Percentiles rank a stretch among this genome's conserved stretches.
phyloP scores from a whole-genome alignment of 1,284 basidiomycete species.

The Ceratobasidium sp. region DNA sequence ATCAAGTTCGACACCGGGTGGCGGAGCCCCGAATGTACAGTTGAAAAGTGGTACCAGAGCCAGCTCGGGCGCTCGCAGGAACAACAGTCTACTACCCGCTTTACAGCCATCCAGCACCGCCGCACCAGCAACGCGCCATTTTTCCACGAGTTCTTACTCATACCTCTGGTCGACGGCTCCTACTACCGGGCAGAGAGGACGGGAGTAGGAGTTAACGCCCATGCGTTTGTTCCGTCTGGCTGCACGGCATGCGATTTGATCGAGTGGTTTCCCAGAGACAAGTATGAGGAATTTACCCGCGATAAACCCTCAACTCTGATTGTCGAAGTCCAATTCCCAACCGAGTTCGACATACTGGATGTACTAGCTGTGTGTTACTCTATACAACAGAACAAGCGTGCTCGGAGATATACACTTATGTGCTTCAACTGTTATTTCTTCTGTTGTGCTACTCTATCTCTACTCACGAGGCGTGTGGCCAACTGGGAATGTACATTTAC shows the following conservation, averaged over 20 bases:
- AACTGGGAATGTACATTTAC: not conserved
- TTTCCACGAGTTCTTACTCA: constrained; percentile 29
- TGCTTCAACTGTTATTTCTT: not conserved
- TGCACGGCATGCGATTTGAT: constrained; percentile 5
- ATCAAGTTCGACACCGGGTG: constrained; percentile 9
- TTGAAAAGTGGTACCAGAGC: constrained; percentile 17
- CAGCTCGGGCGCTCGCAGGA: not conserved
- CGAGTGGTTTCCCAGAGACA: constrained; percentile 17
- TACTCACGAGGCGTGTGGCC: not conserved
- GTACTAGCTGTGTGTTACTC: constrained; percentile 9
- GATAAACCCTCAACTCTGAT: not conserved
- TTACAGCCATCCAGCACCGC: constrained; percentile 4
- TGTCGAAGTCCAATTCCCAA: not conserved
- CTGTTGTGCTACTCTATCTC: not conserved
- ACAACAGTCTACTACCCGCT: not conserved
- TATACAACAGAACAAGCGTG: not conserved
- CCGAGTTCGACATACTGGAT: constrained; percentile 6
- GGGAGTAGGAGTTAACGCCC: constrained; percentile 1
- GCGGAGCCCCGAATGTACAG: constrained; percentile 2
- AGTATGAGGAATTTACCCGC: not conserved
- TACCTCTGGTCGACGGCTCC: not conserved
- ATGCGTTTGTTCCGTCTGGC: not conserved
- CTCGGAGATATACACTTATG: not conserved
- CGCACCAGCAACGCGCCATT: constrained; percentile 7
- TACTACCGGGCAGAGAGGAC: constrained; percentile 16